These are phyloP conservation scores for Aspergillus novofumigatus DNA, from an alignment of 2,329 filamentous ascomycete genomes.

Conservation along the genomic window DNA sequence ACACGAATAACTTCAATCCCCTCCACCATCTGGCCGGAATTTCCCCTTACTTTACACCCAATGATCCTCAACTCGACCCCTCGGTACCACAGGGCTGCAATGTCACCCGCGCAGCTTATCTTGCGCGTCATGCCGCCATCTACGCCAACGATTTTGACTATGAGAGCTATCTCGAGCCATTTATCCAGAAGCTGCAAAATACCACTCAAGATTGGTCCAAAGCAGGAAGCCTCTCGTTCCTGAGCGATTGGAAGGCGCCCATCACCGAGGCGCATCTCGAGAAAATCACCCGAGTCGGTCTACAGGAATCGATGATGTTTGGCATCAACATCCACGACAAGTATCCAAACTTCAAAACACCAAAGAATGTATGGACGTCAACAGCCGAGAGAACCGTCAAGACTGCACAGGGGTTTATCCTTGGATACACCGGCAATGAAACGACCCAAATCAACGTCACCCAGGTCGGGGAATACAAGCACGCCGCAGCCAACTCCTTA, in stretches of 20 bases:
- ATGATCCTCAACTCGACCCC: constrained; percentile 45
- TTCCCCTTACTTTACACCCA: constrained; percentile 55
- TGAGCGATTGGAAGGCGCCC: constrained; percentile 55
- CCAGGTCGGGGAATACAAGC: constrained; percentile 53
- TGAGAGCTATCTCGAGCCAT: constrained; percentile 55
- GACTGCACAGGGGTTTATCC: constrained; percentile 56
- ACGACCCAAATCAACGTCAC: constrained; percentile 51
- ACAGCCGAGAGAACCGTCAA: constrained; percentile 59
- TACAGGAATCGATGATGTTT: constrained; percentile 56
- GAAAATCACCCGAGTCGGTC: constrained; percentile 59
- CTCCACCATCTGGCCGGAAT: constrained; percentile 55
- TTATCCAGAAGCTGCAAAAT: constrained; percentile 57
- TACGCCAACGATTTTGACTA: constrained; percentile 59
- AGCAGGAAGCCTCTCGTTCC: constrained; percentile 54
- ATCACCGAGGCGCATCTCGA: constrained; percentile 53
- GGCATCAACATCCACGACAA: constrained; percentile 57
- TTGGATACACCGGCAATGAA: constrained; percentile 52
- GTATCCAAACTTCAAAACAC: constrained; percentile 53
- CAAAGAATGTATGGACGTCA: constrained; percentile 57
- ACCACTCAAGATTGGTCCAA: constrained; percentile 56
- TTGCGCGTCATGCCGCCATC: constrained; percentile 58
- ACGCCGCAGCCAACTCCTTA: constrained; percentile 56
- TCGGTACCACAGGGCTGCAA: constrained; percentile 49
- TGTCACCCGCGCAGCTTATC: constrained; percentile 50
- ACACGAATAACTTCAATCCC: constrained; percentile 43